phyloP scores from a whole-genome alignment of 2,329 filamentous ascomycete genomes.

The Neopestalotiopsis rosae region DNA sequence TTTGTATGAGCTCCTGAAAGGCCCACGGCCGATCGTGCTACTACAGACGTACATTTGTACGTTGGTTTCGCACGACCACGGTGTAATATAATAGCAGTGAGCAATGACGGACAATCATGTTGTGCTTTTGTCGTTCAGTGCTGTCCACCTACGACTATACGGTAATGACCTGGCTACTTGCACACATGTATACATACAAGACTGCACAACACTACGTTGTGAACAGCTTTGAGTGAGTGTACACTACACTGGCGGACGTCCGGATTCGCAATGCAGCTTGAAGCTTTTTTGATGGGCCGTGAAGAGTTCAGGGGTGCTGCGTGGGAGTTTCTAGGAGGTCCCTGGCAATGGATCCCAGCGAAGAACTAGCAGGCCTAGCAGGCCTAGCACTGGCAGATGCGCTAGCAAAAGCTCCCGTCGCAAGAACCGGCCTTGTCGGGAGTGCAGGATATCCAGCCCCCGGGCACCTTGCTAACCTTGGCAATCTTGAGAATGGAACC shows the following conservation, averaged over 20 bases:
- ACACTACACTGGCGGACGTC: background rate
- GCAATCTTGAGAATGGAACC: background rate
- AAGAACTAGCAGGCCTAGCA: background rate
- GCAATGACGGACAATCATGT: background rate
- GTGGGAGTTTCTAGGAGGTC: background rate
- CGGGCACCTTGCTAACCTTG: background rate
- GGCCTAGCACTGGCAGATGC: background rate
- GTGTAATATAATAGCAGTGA: background rate
- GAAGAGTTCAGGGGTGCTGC: background rate
- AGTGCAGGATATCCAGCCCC: background rate
- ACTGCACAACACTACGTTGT: too few relatives aligned
- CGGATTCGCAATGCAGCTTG: slow-evolving; percentile 11
- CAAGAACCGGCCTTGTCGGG: background rate
- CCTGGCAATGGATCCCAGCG: background rate
- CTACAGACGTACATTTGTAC: background rate
- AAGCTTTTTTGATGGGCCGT: slow-evolving; percentile 13
- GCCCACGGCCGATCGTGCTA: background rate
- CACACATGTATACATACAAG: too few relatives aligned
- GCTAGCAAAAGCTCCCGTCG: background rate
- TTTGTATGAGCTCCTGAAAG: background rate
- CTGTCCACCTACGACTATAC: background rate
- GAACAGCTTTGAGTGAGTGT: background rate
- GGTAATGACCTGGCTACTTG: background rate
- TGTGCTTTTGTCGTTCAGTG: background rate
- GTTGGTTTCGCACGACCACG: background rate